phyloP scores from a whole-genome alignment of 768 basidiomycete species.

The Glaciozyma antarctica region DNA sequence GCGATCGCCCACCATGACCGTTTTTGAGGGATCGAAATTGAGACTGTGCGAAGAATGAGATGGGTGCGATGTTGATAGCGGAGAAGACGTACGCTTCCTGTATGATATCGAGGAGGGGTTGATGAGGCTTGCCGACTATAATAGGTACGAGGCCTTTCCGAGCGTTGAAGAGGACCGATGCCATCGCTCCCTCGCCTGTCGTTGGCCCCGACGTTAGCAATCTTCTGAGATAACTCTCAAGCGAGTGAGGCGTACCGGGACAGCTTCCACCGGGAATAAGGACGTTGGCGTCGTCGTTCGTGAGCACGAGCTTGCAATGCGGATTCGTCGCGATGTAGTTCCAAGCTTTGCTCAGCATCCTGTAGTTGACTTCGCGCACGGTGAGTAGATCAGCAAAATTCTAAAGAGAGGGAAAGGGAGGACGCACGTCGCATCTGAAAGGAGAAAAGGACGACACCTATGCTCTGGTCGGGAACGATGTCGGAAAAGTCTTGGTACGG shows the following conservation, averaged over 20 bases:
- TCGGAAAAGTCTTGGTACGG: constrained; percentile 54
- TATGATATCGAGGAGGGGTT: constrained; percentile 83
- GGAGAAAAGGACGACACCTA: constrained; percentile 81
- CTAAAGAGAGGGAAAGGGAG: background rate
- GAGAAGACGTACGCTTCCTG: constrained; percentile 52
- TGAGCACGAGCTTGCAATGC: constrained; percentile 70
- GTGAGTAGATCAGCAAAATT: background rate
- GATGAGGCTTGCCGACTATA: constrained; percentile 76
- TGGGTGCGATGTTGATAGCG: background rate
- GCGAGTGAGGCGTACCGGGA: background rate
- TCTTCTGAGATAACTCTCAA: too few species aligned
- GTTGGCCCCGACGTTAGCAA: background rate
- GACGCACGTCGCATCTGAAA: constrained; percentile 59
- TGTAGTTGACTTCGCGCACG: constrained; percentile 59
- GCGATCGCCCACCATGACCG: constrained; percentile 91
- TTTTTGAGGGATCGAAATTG: constrained; percentile 68
- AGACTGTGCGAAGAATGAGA: constrained; percentile 48
- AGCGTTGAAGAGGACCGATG: constrained; percentile 61
- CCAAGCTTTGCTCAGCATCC: constrained; percentile 83
- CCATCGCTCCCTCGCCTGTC: constrained; percentile 58
- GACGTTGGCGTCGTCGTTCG: constrained; percentile 85
- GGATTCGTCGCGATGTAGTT: constrained; percentile 58
- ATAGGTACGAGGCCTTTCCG: constrained; percentile 58
- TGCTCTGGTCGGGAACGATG: constrained; percentile 51
- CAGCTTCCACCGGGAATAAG: constrained; percentile 47